phyloP scores from a whole-genome alignment of 257 asterid species.

The Sherardia arvensis region DNA sequence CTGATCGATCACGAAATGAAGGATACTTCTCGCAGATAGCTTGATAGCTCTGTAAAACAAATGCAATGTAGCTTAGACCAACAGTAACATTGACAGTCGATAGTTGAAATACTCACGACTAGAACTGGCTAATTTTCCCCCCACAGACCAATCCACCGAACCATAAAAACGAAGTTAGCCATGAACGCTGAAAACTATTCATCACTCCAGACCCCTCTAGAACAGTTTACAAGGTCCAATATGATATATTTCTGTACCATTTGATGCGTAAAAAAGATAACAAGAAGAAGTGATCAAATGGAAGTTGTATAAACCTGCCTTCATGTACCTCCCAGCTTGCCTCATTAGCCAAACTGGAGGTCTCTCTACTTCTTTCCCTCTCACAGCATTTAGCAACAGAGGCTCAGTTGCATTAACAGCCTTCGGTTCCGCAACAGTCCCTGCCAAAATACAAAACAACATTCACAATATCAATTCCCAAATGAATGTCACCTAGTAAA shows the following conservation, averaged over 20 bases:
- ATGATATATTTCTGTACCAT: no score
- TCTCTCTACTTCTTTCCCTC: slow-evolving; percentile 87
- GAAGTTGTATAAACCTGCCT: slow-evolving; percentile 68
- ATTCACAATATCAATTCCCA: neutral
- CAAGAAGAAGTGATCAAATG: neutral
- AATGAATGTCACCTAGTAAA: neutral
- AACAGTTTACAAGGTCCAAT: neutral
- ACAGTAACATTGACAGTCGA: neutral
- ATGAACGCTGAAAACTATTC: neutral
- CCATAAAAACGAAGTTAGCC: neutral
- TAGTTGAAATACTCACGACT: neutral
- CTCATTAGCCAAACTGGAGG: slow-evolving; percentile 99
- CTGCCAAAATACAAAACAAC: slow-evolving; percentile 23
- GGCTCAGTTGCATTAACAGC: slow-evolving; percentile 67
- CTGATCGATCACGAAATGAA: slow-evolving; percentile 94
- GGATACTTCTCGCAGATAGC: slow-evolving; percentile 87
- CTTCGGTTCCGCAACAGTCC: slow-evolving; percentile 83
- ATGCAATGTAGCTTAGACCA: slow-evolving; percentile 13
- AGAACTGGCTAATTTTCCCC: neutral
- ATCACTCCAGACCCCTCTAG: neutral
- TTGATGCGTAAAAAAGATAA: neutral
- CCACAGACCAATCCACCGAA: neutral
- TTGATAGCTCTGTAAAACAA: slow-evolving; percentile 76
- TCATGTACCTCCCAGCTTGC: slow-evolving; percentile 99
- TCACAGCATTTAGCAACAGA: slow-evolving; percentile 70